Percentiles rank a stretch among this genome's conserved stretches.
Evolutionary conservation across 2,329 filamentous ascomycete genomes (phyloP).

Genomic region (Aspergillus sp.): DNA sequence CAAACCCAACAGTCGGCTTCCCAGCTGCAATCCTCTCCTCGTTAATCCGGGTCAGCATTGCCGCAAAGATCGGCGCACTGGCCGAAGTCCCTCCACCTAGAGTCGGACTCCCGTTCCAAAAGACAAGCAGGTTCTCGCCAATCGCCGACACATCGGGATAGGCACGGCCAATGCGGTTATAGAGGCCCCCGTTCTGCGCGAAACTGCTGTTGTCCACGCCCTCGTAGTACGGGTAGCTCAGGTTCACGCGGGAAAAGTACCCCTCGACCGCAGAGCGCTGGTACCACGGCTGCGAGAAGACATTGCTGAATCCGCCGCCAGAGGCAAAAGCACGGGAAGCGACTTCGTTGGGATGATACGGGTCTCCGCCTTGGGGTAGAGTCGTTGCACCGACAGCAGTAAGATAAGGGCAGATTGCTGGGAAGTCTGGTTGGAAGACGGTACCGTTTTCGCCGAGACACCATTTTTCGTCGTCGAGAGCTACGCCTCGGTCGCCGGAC

Average conservation of each 20-base stretch:
- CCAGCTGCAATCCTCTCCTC: constrained; percentile 49
- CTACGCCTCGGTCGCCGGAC: constrained; percentile 33
- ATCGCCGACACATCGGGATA: constrained; percentile 53
- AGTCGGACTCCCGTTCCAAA: constrained; percentile 8
- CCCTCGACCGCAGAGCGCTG: constrained; percentile 41
- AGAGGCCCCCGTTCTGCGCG: constrained; percentile 31
- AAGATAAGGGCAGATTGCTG: constrained; percentile 54
- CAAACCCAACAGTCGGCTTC: constrained; percentile 52
- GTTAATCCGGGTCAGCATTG: constrained; percentile 38
- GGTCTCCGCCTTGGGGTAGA: constrained; percentile 22
- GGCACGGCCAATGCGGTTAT: constrained; percentile 47
- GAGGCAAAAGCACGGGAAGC: constrained; percentile 30
- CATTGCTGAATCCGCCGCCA: constrained; percentile 50
- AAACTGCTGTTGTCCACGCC: constrained; percentile 33
- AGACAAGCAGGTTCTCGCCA: constrained; percentile 34
- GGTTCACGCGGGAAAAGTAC: constrained; percentile 39
- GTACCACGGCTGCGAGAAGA: constrained; percentile 45
- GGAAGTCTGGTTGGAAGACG: constrained; percentile 52
- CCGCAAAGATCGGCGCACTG: background rate
- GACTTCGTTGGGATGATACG: background rate
- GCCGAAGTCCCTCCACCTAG: background rate
- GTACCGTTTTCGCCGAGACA: constrained; percentile 40
- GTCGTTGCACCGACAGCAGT: constrained; percentile 46
- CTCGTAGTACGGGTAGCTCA: constrained; percentile 31
- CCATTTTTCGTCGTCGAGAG: constrained; percentile 28